Conservation (phyloP, 192 early-diverging fungal species). For the Rhizoclosmatium globosum region DNA sequence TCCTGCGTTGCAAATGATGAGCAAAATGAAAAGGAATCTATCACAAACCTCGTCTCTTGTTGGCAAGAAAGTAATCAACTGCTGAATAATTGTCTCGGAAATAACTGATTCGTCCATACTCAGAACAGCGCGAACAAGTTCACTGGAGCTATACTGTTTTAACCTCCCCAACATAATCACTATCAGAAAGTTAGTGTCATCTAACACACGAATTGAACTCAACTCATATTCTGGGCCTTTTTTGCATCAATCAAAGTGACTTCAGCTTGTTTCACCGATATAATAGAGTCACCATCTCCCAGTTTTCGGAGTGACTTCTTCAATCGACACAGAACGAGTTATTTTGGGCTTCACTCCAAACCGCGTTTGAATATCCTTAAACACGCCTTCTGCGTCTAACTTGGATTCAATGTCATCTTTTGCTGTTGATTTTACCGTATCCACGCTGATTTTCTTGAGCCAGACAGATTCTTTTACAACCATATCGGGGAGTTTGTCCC, state of each 20-base stretch:
- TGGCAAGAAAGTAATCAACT: constrained; percentile 42
- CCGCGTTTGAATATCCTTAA: constrained; percentile 46
- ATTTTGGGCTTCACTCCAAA: constrained; percentile 43
- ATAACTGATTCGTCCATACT: constrained; percentile 37
- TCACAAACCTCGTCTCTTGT: constrained; percentile 45
- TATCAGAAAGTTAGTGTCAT: constrained; percentile 2
- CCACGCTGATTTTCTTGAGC: constrained; percentile 32
- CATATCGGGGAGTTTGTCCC: constrained; percentile 51
- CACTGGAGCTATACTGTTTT: constrained; percentile 35
- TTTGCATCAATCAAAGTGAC: constrained; percentile 52
- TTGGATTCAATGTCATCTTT: constrained; percentile 39
- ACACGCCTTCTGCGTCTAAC: constrained; percentile 48
- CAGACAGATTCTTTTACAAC: constrained; percentile 46
- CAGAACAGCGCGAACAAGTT: constrained; percentile 41
- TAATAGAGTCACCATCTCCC: not conserved
- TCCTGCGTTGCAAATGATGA: constrained; percentile 27
- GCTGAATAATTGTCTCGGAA: constrained; percentile 48
- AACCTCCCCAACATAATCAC: constrained; percentile 50
- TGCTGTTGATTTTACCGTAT: not conserved
- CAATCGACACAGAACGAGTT: not conserved
- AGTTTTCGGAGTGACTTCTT: not conserved
- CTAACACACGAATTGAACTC: constrained; percentile 12
- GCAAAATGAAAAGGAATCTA: constrained; percentile 5
- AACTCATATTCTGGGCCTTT: constrained; percentile 59
- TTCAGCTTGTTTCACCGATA: constrained; percentile 21